Evolutionary conservation across 73 alveolate species (phyloP).

Genomic region (Uronychia setigera): DNA sequence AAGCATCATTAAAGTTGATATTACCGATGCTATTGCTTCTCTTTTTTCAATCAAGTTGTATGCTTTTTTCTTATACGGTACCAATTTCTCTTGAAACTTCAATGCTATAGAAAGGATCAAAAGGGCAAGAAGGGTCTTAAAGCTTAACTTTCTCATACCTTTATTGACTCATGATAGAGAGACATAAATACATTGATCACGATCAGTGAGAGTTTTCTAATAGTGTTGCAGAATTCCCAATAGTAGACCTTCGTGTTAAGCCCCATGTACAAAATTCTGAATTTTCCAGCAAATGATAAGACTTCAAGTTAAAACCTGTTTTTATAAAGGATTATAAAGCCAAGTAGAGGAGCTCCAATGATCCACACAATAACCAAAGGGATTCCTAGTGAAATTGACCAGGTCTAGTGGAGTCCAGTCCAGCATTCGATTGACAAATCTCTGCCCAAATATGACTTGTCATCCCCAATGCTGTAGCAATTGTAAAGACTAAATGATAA

Average conservation of each 20-base stretch:
- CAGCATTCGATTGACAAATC: constrained; percentile 40
- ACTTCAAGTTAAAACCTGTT: constrained; percentile 21
- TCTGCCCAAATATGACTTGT: constrained; percentile 26
- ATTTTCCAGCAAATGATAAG: constrained; percentile 10
- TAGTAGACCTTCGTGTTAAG: constrained; percentile 28
- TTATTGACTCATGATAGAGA: constrained; percentile 17
- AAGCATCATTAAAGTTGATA: too few relatives aligned
- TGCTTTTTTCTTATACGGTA: constrained; percentile 17
- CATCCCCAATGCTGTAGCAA: constrained; percentile 40
- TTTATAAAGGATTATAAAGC: constrained; percentile 10
- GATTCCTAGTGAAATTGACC: constrained; percentile 19
- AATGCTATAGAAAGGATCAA: constrained; percentile 18
- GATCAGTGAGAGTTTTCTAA: constrained; percentile 38
- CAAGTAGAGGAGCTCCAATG: constrained; percentile 46
- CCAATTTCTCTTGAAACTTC: constrained; percentile 11
- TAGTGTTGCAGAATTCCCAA: constrained; percentile 50
- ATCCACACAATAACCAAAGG: constrained; percentile 52
- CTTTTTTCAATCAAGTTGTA: not conserved
- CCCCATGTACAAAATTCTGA: constrained; percentile 43
- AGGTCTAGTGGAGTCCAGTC: constrained; percentile 16
- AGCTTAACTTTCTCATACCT: not conserved
- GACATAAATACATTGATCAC: constrained; percentile 26
- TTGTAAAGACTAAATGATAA: constrained; percentile 26
- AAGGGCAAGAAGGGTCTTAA: too few relatives aligned
- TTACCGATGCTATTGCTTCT: not conserved